These are phyloP conservation scores for Brassica hybrid DNA, from an alignment of 441 rosid genomes.

Conservation along the genomic window DNA sequence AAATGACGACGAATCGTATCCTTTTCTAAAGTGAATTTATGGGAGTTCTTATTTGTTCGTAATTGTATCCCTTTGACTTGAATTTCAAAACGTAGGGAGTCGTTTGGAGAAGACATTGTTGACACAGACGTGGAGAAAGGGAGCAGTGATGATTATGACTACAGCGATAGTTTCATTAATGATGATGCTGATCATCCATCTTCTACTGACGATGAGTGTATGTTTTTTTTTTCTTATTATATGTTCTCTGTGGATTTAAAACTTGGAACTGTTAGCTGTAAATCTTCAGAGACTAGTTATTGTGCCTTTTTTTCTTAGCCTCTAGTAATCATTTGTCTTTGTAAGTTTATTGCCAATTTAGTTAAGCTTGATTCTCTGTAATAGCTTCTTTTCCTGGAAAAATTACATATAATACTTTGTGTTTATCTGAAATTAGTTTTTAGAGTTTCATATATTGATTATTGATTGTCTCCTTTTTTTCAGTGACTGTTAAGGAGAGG, in stretches of 20 bases:
- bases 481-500: conserved; percentile 44
- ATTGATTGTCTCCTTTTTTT: conserved; percentile 3
- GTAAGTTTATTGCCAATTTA: neutral
- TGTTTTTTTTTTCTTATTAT: neutral
- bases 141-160: conserved; percentile 58
- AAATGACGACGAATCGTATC: conserved; percentile 68
- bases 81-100: conserved; percentile 58
- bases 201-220: conserved; percentile 49
- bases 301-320: neutral
- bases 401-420: neutral
- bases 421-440: neutral
- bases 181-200: conserved; percentile 47
- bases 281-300: conserved; percentile 1
- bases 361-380: conserved; percentile 7
- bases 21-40: conserved; percentile 15
- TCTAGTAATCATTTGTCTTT: neutral
- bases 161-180: conserved; percentile 77
- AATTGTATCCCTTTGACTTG: conserved; percentile 28
- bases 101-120: conserved; percentile 79
- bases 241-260: neutral
- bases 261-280: neutral
- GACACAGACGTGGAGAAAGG: conserved; percentile 69
- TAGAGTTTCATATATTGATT: neutral
- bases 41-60: neutral
- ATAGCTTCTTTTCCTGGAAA: neutral